Percentiles rank a stretch among this genome's conserved stretches.
These are phyloP conservation scores for Monosporascus sp. DNA, from an alignment of 2,329 filamentous ascomycete genomes.

Conservation along the genomic window DNA sequence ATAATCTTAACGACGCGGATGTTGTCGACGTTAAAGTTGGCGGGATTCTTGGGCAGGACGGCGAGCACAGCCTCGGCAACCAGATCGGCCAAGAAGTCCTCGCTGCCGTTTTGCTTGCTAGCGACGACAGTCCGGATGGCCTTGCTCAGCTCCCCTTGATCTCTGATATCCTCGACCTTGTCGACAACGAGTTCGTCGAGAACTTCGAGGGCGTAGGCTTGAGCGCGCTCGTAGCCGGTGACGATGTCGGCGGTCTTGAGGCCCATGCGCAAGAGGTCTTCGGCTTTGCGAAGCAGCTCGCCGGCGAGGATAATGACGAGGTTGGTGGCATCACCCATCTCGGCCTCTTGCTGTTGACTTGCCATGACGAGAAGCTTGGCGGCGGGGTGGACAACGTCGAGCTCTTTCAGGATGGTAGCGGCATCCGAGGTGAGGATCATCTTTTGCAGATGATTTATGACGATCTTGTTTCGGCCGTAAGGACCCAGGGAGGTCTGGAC, in stretches of 20 bases:
- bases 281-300: conserved; percentile 92
- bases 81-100: conserved; percentile 79
- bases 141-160: conserved; percentile 82
- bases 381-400: conserved; percentile 96
- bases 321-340: conserved; percentile 99
- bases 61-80: conserved; percentile 82
- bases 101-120: conserved; percentile 92
- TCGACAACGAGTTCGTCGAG: conserved; percentile 89
- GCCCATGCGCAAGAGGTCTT: conserved; percentile 93
- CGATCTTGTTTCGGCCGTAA: conserved; percentile 98
- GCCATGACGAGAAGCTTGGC: conserved; percentile 98
- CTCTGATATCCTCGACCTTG: conserved; percentile 78
- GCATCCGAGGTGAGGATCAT: conserved; percentile 99
- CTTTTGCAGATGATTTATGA: conserved; percentile 99
- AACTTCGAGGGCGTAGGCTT: conserved; percentile 77
- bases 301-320: conserved; percentile 93
- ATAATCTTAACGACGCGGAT: conserved; percentile 99
- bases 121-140: conserved; percentile 92
- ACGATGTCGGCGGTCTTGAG: conserved; percentile 98
- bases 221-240: conserved; percentile 90
- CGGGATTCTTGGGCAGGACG: conserved; percentile 90
- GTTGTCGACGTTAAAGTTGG: conserved; percentile 98
- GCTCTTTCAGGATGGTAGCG: conserved; percentile 92
- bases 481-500: conserved; percentile 96
- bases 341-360: conserved; percentile 95